Evolutionary conservation across 2,329 filamentous ascomycete species (phyloP).

Genomic region (Onygena corvina): DNA sequence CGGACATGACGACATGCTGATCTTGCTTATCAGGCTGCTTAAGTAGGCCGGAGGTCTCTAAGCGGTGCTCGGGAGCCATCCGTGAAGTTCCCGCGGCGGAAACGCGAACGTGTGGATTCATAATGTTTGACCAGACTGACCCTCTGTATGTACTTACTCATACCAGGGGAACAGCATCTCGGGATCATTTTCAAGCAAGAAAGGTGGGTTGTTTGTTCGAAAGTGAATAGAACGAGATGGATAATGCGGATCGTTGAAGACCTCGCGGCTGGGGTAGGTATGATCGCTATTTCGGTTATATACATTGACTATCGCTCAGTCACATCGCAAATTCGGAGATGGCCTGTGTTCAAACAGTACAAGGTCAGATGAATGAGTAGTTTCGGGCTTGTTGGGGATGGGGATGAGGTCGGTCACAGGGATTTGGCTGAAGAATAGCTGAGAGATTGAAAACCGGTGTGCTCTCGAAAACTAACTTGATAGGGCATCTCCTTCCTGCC

Average conservation of each 20-base stretch:
- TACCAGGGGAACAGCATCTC: no score
- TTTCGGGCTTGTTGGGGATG: neutral
- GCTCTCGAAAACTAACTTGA: constrained; percentile 2
- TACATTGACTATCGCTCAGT: no score
- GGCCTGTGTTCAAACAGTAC: neutral
- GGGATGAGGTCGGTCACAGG: constrained; percentile 1
- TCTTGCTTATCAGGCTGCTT: neutral
- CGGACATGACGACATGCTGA: constrained; percentile 1
- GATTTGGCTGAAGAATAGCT: neutral
- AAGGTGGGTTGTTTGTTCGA: no score
- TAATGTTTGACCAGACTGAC: no score
- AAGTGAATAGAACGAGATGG: no score
- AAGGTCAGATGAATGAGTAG: constrained; percentile 1
- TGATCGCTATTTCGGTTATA: neutral
- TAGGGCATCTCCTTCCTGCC: neutral
- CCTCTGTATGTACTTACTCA: no score
- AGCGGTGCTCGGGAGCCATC: no score
- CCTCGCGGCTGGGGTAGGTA: neutral
- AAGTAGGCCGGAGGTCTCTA: neutral
- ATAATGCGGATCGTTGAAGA: neutral
- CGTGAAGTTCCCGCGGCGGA: no score
- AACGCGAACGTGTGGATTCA: no score
- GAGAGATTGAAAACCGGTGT: neutral
- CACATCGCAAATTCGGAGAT: neutral
- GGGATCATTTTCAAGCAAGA: no score